Evolutionary conservation across 2,329 filamentous ascomycete species (phyloP).

Genomic region (Fusarium sp.): DNA sequence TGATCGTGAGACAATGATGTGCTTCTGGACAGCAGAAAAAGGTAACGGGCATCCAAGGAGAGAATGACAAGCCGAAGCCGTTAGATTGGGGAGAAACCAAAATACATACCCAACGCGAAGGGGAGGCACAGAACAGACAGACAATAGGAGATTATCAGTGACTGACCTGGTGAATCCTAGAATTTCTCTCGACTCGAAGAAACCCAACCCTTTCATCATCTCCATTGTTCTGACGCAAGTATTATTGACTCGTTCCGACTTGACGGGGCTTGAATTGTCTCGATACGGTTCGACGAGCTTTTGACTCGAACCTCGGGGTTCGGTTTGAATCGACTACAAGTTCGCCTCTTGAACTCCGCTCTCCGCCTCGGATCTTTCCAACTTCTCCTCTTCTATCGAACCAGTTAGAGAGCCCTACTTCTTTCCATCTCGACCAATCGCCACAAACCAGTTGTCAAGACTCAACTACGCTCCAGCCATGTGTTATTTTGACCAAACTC

Average conservation of each 20-base stretch:
- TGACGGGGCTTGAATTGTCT: slow-evolving; percentile 15
- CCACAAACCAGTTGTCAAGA: slow-evolving; percentile 30
- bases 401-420: slow-evolving; percentile 21
- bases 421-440: slow-evolving; percentile 13
- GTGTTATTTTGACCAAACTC: slow-evolving; percentile 96
- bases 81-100: slow-evolving; percentile 15
- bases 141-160: slow-evolving; percentile 11
- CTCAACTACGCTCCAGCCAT: slow-evolving; percentile 63
- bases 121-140: slow-evolving; percentile 10
- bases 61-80: background rate
- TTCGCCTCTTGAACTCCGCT: slow-evolving; percentile 37
- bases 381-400: slow-evolving; percentile 32
- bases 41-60: background rate
- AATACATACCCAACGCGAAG: slow-evolving; percentile 13
- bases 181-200: slow-evolving; percentile 6
- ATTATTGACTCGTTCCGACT: slow-evolving; percentile 14
- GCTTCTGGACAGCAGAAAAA: background rate
- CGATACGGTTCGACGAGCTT: slow-evolving; percentile 20
- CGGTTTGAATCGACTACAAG: slow-evolving; percentile 34
- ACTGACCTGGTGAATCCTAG: slow-evolving; percentile 34
- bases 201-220: slow-evolving; percentile 29
- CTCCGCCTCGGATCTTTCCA: slow-evolving; percentile 30
- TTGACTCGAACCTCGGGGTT: slow-evolving; percentile 31
- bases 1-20: background rate
- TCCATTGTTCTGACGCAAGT: slow-evolving; percentile 6